Evolutionary conservation across 371 early-diverging fungal genomes (phyloP), one percentile per base, ranked within the genome.

Genomic region (Apophysomyces ossiformis): DNA sequence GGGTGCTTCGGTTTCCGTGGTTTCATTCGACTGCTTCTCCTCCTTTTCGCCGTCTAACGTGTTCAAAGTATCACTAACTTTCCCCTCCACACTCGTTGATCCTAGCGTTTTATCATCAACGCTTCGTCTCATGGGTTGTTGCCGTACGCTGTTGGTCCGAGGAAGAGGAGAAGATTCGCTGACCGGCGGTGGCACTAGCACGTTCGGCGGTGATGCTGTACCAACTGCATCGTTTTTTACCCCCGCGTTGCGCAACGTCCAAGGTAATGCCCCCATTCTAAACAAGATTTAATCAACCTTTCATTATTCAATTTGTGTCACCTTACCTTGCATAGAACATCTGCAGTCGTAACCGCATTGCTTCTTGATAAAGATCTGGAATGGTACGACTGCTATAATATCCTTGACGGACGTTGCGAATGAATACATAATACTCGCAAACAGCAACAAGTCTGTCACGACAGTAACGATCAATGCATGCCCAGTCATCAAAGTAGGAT

Each of bases 351-450:
- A 95, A 76, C 3, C 92, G 87, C 67, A 94, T 83, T 12, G 90
- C 85, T 72, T 97, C 96, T 39, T 86, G 78, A 72, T 90, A 95
- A 13, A 96, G 72, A 47, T 95, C 95, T 69, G 85, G 88, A 13
- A 87, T 79, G 1, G 79, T 78, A 57, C 95, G 88, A 65, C 86
- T 89, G 35, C 87, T 82, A 77, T 92, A 95, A 15, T 93, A 81
- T 0, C 97, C 96, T 67, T 93, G 91, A 57, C 92, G 86, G 37
- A 96, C 81, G 66, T 95, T 92, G 39, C 95, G 88, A 59, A 96
- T 90, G 74, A 97, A 93, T 13, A 91, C 90, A 76, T 95, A 97
- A 68, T 96, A 97, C 70, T 97, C 97, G 69, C 94, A 92, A 4
- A 90, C 95, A 5, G 96, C 92, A 3, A 96, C 93, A 8, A 97